Conservation (phyloP, 129 eudicot genomes). For the Tagetes erecta region DNA sequence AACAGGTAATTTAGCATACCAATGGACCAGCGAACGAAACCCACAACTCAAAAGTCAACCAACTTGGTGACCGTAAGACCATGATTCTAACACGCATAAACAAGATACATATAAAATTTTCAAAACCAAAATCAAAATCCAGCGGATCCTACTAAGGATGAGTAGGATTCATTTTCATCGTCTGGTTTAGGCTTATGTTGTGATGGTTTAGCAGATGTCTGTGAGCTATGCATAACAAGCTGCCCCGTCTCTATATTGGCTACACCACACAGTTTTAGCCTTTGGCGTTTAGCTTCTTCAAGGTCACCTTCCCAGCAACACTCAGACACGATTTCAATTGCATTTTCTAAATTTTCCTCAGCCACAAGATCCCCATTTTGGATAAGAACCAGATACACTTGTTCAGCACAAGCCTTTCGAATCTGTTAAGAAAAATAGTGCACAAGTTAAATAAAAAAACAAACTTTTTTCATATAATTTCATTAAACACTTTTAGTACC, state of each 20-base stretch:
- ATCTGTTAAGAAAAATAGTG: conserved; percentile 43
- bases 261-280: conserved; percentile 46
- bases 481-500: conserved; percentile 35
- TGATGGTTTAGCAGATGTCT: conserved; percentile 25
- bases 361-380: conserved; percentile 67
- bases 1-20: not conserved
- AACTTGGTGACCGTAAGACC: not conserved
- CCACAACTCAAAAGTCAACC: not conserved
- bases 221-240: conserved; percentile 29
- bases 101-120: not conserved
- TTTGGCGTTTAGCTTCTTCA: conserved; percentile 71
- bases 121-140: conserved; percentile 47
- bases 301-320: conserved; percentile 96
- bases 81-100: conserved; percentile 18
- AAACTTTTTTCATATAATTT: not conserved
- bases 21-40: not conserved
- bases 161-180: conserved; percentile 78
- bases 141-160: conserved; percentile 77
- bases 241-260: conserved; percentile 57
- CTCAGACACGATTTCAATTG: conserved; percentile 74
- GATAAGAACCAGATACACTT: conserved; percentile 89
- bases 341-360: conserved; percentile 59
- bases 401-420: conserved; percentile 91
- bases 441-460: not conserved
- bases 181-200: conserved; percentile 30